Conservation (phyloP, 306 rosid genomes). For the Lathyrus tuberosus region DNA sequence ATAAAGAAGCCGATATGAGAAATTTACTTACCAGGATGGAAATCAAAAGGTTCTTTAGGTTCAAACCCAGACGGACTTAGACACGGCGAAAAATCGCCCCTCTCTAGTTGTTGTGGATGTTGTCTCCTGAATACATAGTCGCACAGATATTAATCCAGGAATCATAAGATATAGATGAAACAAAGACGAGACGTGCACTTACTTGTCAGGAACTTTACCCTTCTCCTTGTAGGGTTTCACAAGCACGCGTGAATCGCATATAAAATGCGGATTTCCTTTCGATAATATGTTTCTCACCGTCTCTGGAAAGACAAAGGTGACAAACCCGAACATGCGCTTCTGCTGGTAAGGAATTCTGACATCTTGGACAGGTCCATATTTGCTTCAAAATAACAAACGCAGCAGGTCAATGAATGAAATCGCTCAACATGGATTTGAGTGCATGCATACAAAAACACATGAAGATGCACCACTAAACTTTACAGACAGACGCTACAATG, state of each 20-base stretch:
- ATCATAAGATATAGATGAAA: slow-evolving; percentile 20
- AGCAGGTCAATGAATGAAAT: slow-evolving; percentile 34
- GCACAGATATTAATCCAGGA: slow-evolving; percentile 27
- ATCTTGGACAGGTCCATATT: slow-evolving; percentile 97
- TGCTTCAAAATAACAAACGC: slow-evolving; percentile 58
- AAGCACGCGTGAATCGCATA: slow-evolving; percentile 94
- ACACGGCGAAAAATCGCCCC: slow-evolving; percentile 57
- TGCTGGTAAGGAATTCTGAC: slow-evolving; percentile 98
- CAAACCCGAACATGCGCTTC: slow-evolving; percentile 97
- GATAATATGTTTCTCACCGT: slow-evolving; percentile 84
- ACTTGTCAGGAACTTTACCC: slow-evolving; percentile 92
- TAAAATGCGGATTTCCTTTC: slow-evolving; percentile 96
- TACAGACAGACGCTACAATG: background rate
- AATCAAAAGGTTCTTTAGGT: slow-evolving; percentile 48
- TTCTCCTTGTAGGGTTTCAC: slow-evolving; percentile 99
- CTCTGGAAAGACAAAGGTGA: slow-evolving; percentile 91
- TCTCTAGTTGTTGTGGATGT: slow-evolving; percentile 52
- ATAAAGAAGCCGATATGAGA: slow-evolving; percentile 23
- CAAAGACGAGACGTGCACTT: slow-evolving; percentile 32
- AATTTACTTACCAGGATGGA: slow-evolving; percentile 55
- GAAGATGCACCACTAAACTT: background rate
- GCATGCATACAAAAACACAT: background rate
- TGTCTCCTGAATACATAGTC: slow-evolving; percentile 47
- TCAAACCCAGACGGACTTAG: slow-evolving; percentile 52
- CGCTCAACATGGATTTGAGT: slow-evolving; percentile 21